Percentiles rank a stretch among this genome's conserved stretches.
Conservation (phyloP, 176 grass and related monocot genomes). For the Otatea glauca region DNA sequence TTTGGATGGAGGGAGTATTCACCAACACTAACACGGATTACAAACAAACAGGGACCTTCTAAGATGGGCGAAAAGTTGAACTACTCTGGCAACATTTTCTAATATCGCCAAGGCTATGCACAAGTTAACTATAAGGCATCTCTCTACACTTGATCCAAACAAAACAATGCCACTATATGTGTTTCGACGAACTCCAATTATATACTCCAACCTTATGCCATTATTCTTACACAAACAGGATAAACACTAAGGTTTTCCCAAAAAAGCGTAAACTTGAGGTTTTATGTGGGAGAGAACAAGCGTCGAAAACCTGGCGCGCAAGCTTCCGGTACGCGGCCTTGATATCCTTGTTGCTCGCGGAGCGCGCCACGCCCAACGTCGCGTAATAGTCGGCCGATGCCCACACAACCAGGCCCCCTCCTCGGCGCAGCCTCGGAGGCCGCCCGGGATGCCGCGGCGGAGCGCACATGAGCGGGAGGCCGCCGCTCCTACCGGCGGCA, state of each 20-base stretch:
- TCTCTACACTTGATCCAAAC: not conserved
- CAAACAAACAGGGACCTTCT: not conserved
- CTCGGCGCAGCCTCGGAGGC: slow-evolving; percentile 41
- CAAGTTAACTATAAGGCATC: not conserved
- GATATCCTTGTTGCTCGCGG: slow-evolving; percentile 85
- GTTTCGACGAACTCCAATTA: slow-evolving; percentile 21
- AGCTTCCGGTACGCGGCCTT: slow-evolving; percentile 92
- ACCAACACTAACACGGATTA: not conserved
- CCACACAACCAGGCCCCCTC: slow-evolving; percentile 47
- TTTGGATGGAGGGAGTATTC: not conserved
- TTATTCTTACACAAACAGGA: not conserved
- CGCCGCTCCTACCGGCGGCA: slow-evolving; percentile 30
- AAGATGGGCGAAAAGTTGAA: not conserved
- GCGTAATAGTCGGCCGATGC: slow-evolving; percentile 89
- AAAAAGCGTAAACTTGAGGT: not conserved
- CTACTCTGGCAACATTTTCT: not conserved
- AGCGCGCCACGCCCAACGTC: slow-evolving; percentile 78
- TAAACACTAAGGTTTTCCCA: not conserved
- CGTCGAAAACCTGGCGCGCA: slow-evolving; percentile 85
- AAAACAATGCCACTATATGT: not conserved
- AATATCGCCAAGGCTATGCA: not conserved
- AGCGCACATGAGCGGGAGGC: slow-evolving; percentile 49
- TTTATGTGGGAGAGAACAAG: not conserved
- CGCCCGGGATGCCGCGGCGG: slow-evolving; percentile 38
- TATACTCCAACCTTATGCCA: not conserved